Conservation (phyloP, 768 basidiomycete genomes). For the Amylocystis lapponica region DNA sequence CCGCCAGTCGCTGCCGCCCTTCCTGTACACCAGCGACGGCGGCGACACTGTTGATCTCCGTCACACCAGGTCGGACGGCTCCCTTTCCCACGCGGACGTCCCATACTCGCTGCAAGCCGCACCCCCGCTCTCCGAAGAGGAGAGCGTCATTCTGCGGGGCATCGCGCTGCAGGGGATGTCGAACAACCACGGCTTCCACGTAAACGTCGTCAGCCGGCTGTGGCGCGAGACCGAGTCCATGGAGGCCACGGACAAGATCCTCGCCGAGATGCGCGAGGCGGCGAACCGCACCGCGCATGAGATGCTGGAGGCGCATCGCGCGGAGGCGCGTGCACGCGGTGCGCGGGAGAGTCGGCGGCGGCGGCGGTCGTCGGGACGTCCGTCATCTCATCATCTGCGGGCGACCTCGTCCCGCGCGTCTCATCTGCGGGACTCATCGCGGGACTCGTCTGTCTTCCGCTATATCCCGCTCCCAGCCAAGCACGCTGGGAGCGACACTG, state of each 20-base stretch:
- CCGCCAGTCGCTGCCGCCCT: too few relatives aligned
- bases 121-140: too few relatives aligned
- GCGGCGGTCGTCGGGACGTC: too few relatives aligned
- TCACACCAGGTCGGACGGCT: too few relatives aligned
- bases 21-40: too few relatives aligned
- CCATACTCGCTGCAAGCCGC: too few relatives aligned
- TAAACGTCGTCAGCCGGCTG: conserved; percentile 35
- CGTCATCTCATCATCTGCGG: too few relatives aligned
- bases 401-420: neutral
- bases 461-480: conserved; percentile 6
- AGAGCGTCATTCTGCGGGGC: conserved; percentile 11
- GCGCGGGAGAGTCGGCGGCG: neutral
- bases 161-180: conserved; percentile 35
- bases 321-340: neutral
- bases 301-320: neutral
- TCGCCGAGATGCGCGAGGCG: conserved; percentile 32
- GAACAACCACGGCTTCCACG: conserved; percentile 37
- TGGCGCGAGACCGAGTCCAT: conserved; percentile 31
- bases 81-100: too few relatives aligned
- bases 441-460: conserved; percentile 1
- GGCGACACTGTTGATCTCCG: too few relatives aligned
- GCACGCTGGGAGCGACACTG: neutral
- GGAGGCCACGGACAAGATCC: conserved; percentile 31
- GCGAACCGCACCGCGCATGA: conserved; percentile 23
- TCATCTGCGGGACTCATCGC: conserved; percentile 1